Conservation (phyloP, 2,329 filamentous ascomycete genomes). For the Spiromastix sp. region DNA sequence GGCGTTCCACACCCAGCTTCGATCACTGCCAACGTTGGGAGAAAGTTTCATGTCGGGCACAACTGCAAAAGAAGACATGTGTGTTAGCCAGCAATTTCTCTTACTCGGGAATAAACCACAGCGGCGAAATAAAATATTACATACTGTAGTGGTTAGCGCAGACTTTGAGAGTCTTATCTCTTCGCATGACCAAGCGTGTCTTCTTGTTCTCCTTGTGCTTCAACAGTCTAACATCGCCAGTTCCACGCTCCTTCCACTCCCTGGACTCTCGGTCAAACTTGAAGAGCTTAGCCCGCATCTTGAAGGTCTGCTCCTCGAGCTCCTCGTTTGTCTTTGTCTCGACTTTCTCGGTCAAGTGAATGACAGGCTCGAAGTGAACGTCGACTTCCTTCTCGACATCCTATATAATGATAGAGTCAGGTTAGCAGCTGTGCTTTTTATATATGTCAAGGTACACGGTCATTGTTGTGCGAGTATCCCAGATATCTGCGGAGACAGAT, state of each 20-base stretch:
- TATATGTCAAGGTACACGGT: too few relatives aligned
- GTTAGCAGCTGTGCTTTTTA: too few relatives aligned
- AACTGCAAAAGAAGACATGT: conserved; percentile 44
- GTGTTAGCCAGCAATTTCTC: neutral
- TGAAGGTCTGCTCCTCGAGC: conserved; percentile 93
- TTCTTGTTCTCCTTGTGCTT: conserved; percentile 99
- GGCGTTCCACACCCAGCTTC: conserved; percentile 99
- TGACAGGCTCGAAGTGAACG: conserved; percentile 94
- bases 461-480: too few relatives aligned
- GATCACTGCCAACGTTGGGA: conserved; percentile 94
- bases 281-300: conserved; percentile 99
- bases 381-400: conserved; percentile 81
- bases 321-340: conserved; percentile 98
- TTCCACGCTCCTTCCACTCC: conserved; percentile 99
- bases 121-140: conserved; percentile 25
- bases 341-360: conserved; percentile 91
- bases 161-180: conserved; percentile 99
- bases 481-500: too few relatives aligned
- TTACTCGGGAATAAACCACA: neutral
- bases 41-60: conserved; percentile 98
- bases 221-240: conserved; percentile 87
- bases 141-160: conserved; percentile 99
- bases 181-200: conserved; percentile 94
- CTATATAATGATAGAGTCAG: conserved; percentile 18
- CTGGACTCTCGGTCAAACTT: conserved; percentile 84